Conservation (phyloP, 2,329 filamentous ascomycete genomes). For the Trichophaea hybrida region DNA sequence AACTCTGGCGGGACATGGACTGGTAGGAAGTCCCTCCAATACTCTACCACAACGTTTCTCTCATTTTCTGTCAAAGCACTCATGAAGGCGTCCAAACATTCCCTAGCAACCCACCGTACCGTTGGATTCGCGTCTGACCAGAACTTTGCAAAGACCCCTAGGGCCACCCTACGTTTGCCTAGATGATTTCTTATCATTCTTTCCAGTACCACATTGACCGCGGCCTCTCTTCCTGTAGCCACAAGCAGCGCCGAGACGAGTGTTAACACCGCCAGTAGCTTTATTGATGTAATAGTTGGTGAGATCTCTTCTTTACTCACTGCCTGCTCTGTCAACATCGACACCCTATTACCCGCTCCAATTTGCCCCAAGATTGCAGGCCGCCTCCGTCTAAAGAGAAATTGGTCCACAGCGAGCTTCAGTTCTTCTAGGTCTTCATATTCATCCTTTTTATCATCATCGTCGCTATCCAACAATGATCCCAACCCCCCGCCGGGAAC, state of each 20-base stretch:
- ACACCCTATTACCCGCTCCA: conserved; percentile 14
- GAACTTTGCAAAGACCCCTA: conserved; percentile 22
- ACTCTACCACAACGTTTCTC: neutral
- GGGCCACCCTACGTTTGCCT: neutral
- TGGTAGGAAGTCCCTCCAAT: conserved; percentile 12
- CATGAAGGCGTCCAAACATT: conserved; percentile 11
- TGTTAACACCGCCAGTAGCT: conserved; percentile 10
- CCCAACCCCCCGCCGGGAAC: conserved; percentile 8
- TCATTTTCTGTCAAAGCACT: conserved; percentile 15
- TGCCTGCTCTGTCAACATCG: conserved; percentile 9
- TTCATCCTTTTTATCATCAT: conserved; percentile 4
- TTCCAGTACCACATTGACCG: conserved; percentile 7
- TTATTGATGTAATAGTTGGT: conserved; percentile 14
- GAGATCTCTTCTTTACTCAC: conserved; percentile 5
- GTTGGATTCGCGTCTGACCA: conserved; percentile 22
- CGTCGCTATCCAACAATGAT: neutral
- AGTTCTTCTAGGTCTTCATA: conserved; percentile 7
- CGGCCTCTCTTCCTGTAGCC: conserved; percentile 13
- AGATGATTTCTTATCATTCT: neutral
- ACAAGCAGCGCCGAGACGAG: conserved; percentile 12
- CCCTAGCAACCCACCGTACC: conserved; percentile 10
- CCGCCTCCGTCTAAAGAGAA: conserved; percentile 12
- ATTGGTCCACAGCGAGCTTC: conserved; percentile 9
- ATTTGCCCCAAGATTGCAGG: conserved; percentile 17
- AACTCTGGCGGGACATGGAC: conserved; percentile 25